Conservation (phyloP, 352 stramenopile genomes). For the Blastocystis sp. region DNA sequence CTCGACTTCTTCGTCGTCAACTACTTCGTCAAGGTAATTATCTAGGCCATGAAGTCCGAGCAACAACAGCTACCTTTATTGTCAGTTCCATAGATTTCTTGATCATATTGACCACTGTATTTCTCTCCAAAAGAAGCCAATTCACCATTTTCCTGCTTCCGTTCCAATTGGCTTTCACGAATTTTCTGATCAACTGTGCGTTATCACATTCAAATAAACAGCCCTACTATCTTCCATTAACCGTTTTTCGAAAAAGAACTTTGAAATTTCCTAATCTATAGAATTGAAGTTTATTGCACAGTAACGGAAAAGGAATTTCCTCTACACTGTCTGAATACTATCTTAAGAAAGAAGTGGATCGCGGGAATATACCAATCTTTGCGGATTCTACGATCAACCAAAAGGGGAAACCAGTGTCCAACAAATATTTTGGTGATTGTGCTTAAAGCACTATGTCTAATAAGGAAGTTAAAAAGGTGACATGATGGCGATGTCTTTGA, state of each 20-base stretch:
- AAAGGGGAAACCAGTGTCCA: too few species aligned
- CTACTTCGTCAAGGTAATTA: constrained; percentile 30
- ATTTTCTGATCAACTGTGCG: constrained; percentile 26
- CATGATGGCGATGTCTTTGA: background rate
- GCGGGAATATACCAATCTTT: too few species aligned
- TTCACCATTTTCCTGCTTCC: constrained; percentile 9
- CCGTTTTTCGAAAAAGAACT: background rate
- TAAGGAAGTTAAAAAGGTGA: constrained; percentile 38
- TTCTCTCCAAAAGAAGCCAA: constrained; percentile 32
- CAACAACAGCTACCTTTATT: background rate
- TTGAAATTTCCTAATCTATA: background rate
- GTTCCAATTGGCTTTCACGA: constrained; percentile 30
- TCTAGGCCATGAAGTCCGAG: background rate
- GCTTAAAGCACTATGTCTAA: constrained; percentile 9
- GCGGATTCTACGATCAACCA: too few species aligned
- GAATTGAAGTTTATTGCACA: background rate
- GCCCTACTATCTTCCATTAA: constrained; percentile 30
- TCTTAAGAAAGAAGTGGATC: too few species aligned
- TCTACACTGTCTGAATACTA: too few species aligned
- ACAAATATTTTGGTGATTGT: background rate
- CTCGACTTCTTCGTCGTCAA: constrained; percentile 33
- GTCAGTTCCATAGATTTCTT: constrained; percentile 24
- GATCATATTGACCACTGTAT: constrained; percentile 48
- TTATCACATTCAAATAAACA: background rate
- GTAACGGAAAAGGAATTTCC: too few species aligned